Percentiles rank a stretch among this genome's conserved stretches.
These are phyloP conservation scores for Myxozyma neotropica DNA, from an alignment of 805 yeast genomes.

Conservation along the genomic window DNA sequence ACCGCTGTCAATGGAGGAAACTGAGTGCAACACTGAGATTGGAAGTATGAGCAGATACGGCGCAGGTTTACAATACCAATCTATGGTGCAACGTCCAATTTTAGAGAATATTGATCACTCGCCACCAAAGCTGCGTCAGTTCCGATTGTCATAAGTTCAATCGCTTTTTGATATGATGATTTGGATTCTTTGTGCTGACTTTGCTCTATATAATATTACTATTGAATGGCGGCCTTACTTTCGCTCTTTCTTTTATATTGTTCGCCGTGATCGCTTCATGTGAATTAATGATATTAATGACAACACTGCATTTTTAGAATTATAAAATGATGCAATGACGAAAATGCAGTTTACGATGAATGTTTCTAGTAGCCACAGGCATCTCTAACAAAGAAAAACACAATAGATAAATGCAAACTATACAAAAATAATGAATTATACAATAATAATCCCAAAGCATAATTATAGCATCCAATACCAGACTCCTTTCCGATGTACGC, in stretches of 20 bases:
- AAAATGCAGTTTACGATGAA: no score
- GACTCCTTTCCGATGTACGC: not conserved
- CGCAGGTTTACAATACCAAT: not conserved
- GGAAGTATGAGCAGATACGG: not conserved
- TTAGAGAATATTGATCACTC: not conserved
- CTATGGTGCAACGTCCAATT: not conserved
- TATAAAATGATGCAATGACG: no score
- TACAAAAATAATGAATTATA: not conserved
- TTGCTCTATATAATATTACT: not conserved
- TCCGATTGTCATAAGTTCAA: not conserved
- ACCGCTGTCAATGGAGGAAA: not conserved
- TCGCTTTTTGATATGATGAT: not conserved
- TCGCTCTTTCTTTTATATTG: no score
- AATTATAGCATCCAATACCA: not conserved
- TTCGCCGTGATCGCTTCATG: no score
- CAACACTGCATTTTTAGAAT: no score
- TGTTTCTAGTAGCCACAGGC: no score
- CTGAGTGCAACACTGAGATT: not conserved
- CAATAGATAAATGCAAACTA: not conserved
- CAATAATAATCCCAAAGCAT: not conserved
- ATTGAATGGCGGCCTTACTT: no score
- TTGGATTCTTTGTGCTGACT: not conserved
- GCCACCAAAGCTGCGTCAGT: not conserved
- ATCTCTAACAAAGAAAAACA: no score
- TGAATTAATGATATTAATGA: no score